phyloP scores from a whole-genome alignment of 352 stramenopile genomes.

The Phytophthora boehmeriae region DNA sequence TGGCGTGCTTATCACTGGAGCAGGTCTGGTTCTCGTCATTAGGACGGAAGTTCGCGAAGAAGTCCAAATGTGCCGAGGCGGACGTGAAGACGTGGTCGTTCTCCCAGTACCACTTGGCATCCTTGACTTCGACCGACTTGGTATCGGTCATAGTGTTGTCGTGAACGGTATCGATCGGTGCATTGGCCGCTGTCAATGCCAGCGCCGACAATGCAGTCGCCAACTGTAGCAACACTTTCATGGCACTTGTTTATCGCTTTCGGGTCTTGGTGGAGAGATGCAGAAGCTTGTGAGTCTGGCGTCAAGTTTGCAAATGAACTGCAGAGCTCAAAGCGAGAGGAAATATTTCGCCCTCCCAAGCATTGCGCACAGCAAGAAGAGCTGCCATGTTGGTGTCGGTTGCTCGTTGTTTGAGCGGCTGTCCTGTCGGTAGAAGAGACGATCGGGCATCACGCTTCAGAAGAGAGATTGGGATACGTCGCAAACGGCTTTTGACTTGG shows the following conservation, averaged over 20 bases:
- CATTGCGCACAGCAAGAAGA: neutral
- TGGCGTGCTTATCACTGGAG: conserved; percentile 67
- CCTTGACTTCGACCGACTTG: conserved; percentile 26
- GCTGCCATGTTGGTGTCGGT: neutral
- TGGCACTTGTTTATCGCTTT: neutral
- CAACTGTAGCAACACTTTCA: conserved; percentile 32
- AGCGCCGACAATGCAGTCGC: conserved; percentile 21
- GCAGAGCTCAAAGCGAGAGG: neutral
- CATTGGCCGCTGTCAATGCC: conserved; percentile 4
- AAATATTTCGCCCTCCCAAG: too few relatives aligned
- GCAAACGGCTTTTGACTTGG: neutral
- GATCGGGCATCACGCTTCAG: neutral
- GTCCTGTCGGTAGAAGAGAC: neutral
- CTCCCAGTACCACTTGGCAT: conserved; percentile 74
- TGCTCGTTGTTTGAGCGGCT: neutral
- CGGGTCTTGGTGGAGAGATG: neutral
- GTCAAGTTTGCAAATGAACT: conserved; percentile 2
- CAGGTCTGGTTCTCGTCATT: conserved; percentile 72
- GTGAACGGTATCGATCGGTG: conserved; percentile 8
- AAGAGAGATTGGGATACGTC: neutral
- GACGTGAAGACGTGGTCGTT: conserved; percentile 57
- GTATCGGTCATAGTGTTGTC: conserved; percentile 12
- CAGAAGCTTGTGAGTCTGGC: neutral
- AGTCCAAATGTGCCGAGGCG: conserved; percentile 28
- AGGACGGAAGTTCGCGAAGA: conserved; percentile 61